Conservation (phyloP, 257 asterid species). For the Parsonsia alboflavescens region DNA sequence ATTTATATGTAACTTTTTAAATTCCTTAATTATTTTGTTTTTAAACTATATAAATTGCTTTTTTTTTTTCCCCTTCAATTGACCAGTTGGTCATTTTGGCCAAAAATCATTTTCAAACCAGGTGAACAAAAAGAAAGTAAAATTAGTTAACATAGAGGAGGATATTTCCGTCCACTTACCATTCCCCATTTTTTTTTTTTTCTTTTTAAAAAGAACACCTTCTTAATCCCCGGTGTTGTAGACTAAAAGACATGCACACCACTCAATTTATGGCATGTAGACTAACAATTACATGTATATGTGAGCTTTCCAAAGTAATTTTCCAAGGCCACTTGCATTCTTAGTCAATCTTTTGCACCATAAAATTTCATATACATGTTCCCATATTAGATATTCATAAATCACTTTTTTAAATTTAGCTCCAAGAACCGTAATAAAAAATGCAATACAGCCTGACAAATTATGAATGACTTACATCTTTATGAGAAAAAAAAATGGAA, state of each 20-base stretch:
- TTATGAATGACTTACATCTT: background rate
- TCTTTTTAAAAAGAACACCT: no score
- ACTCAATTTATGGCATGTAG: background rate
- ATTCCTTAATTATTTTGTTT: no score
- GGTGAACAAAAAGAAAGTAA: no score
- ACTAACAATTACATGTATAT: background rate
- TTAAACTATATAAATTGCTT: no score
- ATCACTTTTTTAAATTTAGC: background rate
- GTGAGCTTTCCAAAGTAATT: background rate
- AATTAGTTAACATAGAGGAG: no score
- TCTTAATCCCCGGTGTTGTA: no score
- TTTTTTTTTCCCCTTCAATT: no score
- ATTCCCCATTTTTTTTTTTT: no score
- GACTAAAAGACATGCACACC: background rate
- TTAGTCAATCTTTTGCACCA: background rate
- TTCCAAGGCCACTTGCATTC: background rate
- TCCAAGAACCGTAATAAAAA: background rate
- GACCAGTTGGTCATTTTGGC: no score
- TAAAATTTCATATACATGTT: background rate
- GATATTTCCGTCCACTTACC: no score
- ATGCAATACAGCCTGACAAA: background rate
- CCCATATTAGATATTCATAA: background rate
- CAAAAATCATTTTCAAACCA: no score
- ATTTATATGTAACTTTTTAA: no score
- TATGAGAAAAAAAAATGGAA: conserved; percentile 14